Percentiles rank a stretch among this genome's conserved stretches.
Evolutionary conservation across 495 filamentous ascomycete genomes (phyloP).

Genomic region (Daldinia loculata): DNA sequence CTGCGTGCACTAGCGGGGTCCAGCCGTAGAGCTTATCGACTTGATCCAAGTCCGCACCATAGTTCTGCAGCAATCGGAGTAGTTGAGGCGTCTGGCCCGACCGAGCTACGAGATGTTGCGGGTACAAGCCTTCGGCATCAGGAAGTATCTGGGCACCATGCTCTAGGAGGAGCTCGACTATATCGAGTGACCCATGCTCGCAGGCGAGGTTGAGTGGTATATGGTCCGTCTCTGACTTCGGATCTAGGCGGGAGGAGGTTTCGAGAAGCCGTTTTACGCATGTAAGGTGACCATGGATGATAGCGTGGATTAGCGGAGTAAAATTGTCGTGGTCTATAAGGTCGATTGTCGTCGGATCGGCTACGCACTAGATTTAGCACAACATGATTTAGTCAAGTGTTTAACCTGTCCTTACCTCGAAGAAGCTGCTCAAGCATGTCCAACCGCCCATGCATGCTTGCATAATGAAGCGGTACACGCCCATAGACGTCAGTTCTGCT

Average conservation of each 20-base stretch:
- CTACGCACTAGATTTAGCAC: slow-evolving; percentile 43
- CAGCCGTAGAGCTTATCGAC: slow-evolving; percentile 95
- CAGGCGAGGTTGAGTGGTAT: slow-evolving; percentile 94
- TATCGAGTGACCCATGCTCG: slow-evolving; percentile 84
- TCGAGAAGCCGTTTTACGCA: slow-evolving; percentile 80
- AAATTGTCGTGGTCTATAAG: slow-evolving; percentile 95
- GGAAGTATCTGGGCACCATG: slow-evolving; percentile 79
- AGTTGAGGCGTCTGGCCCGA: slow-evolving; percentile 83
- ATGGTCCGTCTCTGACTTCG: slow-evolving; percentile 84
- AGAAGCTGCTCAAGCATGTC: slow-evolving; percentile 83
- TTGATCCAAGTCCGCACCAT: slow-evolving; percentile 92
- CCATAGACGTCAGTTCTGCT: slow-evolving; percentile 89
- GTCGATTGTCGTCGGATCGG: slow-evolving; percentile 72
- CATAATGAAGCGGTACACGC: slow-evolving; percentile 92
- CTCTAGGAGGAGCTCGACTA: slow-evolving; percentile 84
- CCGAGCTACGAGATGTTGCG: slow-evolving; percentile 95
- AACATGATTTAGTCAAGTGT: not conserved
- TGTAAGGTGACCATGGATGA: slow-evolving; percentile 80
- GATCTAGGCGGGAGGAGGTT: slow-evolving; percentile 79
- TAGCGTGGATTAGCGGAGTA: slow-evolving; percentile 92
- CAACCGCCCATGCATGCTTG: slow-evolving; percentile 90
- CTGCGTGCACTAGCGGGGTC: slow-evolving; percentile 96
- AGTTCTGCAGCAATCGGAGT: slow-evolving; percentile 78
- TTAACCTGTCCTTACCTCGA: slow-evolving; percentile 51
- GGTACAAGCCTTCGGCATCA: slow-evolving; percentile 95